Evolutionary conservation across 352 stramenopile species (phyloP).

Genomic region (Thalassiosira ordinaria): DNA sequence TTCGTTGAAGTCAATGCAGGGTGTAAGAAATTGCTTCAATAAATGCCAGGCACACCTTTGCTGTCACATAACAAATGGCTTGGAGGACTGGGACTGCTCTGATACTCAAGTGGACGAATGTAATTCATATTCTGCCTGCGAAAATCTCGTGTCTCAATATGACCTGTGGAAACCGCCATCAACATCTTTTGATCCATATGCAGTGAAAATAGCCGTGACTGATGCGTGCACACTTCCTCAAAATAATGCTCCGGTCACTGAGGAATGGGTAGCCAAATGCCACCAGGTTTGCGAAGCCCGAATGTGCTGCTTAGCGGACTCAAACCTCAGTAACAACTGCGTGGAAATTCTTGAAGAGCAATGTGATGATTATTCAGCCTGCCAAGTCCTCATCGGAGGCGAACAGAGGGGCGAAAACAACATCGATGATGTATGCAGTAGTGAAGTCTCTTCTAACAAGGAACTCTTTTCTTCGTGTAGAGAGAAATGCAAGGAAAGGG

Average conservation of each 20-base stretch:
- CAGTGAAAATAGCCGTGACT: slow-evolving; percentile 17
- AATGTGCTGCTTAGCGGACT: slow-evolving; percentile 22
- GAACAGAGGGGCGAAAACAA: background rate
- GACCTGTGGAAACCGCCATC: slow-evolving; percentile 20
- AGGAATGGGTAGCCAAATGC: slow-evolving; percentile 24
- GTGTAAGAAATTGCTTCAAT: slow-evolving; percentile 28
- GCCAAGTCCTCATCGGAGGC: slow-evolving; percentile 12
- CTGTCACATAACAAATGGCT: slow-evolving; percentile 3
- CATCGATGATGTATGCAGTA: slow-evolving; percentile 25
- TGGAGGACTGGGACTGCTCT: slow-evolving; percentile 7
- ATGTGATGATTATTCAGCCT: slow-evolving; percentile 6
- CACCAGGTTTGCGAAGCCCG: slow-evolving; percentile 20
- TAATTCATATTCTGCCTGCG: slow-evolving; percentile 9
- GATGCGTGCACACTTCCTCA: slow-evolving; percentile 15
- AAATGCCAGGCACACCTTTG: slow-evolving; percentile 32
- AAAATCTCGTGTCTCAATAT: slow-evolving; percentile 12
- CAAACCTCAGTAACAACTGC: background rate
- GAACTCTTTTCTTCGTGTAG: background rate
- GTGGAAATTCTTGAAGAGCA: slow-evolving; percentile 5
- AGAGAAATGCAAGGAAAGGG: slow-evolving; percentile 15
- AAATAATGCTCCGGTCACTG: slow-evolving; percentile 2
- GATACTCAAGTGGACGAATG: slow-evolving; percentile 19
- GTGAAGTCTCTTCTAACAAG: slow-evolving; percentile 8
- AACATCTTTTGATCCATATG: slow-evolving; percentile 14
- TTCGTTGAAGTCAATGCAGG: slow-evolving; percentile 27